phyloP scores from a whole-genome alignment of 768 basidiomycete species.

The Trametes elegans region DNA sequence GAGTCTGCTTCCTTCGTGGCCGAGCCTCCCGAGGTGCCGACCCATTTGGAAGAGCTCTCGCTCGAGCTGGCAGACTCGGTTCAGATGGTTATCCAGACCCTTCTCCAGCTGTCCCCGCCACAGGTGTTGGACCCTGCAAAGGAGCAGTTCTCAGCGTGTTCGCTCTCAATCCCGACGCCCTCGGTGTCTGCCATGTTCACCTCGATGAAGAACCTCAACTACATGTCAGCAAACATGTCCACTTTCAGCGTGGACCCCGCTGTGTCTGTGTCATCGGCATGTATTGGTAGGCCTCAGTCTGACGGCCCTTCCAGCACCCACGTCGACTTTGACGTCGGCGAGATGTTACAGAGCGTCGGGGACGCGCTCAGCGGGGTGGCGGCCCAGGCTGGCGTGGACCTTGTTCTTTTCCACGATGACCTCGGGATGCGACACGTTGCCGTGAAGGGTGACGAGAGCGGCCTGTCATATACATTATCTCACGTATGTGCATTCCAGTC shows the following conservation, averaged over 20 bases:
- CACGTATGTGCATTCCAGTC: conserved; percentile 59
- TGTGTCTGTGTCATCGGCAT: conserved; percentile 5
- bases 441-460: conserved; percentile 84
- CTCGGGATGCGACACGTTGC: conserved; percentile 83
- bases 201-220: conserved; percentile 91
- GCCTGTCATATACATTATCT: conserved; percentile 73
- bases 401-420: conserved; percentile 89
- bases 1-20: conserved; percentile 23
- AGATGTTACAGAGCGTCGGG: conserved; percentile 84
- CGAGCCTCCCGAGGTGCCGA: conserved; percentile 30
- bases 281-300: not conserved
- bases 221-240: conserved; percentile 83
- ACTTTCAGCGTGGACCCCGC: conserved; percentile 37
- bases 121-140: conserved; percentile 91
- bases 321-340: conserved; percentile 85
- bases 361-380: conserved; percentile 85
- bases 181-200: conserved; percentile 88
- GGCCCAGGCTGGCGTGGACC: conserved; percentile 80
- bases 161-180: conserved; percentile 82
- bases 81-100: conserved; percentile 87
- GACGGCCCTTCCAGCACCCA: conserved; percentile 11
- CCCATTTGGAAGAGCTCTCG: conserved; percentile 66
- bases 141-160: conserved; percentile 89
- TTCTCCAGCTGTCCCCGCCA: conserved; percentile 85
- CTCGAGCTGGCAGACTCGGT: conserved; percentile 88